phyloP scores from a whole-genome alignment of 352 stramenopile genomes.

The Phytophthora foliorum region DNA sequence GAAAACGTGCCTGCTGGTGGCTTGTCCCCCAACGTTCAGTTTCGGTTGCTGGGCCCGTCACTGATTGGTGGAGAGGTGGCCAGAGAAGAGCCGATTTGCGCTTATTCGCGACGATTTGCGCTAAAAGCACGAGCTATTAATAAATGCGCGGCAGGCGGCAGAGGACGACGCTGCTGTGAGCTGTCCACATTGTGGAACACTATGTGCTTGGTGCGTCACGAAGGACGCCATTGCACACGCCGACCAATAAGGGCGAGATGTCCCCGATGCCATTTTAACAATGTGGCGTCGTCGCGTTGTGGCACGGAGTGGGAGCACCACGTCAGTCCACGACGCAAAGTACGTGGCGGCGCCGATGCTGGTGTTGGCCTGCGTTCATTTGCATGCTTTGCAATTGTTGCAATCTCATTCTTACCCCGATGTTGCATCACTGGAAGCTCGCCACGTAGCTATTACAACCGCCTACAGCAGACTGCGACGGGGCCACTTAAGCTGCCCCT shows the following conservation, averaged over 20 bases:
- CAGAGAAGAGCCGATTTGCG: slow-evolving; percentile 15
- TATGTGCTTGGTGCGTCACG: background rate
- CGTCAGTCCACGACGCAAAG: slow-evolving; percentile 22
- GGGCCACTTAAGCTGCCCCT: background rate
- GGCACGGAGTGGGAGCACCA: slow-evolving; percentile 16
- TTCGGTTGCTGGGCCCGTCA: slow-evolving; percentile 28
- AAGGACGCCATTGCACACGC: slow-evolving; percentile 8
- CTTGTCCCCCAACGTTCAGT: slow-evolving; percentile 41
- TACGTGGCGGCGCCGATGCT: slow-evolving; percentile 7
- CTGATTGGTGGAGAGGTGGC: slow-evolving; percentile 33
- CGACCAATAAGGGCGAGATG: background rate
- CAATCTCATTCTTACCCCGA: no score
- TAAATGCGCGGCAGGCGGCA: slow-evolving; percentile 18
- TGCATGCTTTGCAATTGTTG: background rate
- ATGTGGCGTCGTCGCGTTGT: slow-evolving; percentile 33
- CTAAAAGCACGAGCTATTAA: slow-evolving; percentile 30
- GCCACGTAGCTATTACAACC: background rate
- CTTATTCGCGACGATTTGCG: slow-evolving; percentile 35
- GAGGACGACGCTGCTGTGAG: slow-evolving; percentile 7
- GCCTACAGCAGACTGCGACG: slow-evolving; percentile 12
- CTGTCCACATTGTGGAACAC: background rate
- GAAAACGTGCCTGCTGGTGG: slow-evolving; percentile 33
- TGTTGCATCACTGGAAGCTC: no score
- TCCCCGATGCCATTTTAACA: slow-evolving; percentile 23
- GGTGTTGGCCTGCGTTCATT: background rate